Conservation (phyloP, 2,329 filamentous ascomycete genomes). For the Gliomastix tumulicola region DNA sequence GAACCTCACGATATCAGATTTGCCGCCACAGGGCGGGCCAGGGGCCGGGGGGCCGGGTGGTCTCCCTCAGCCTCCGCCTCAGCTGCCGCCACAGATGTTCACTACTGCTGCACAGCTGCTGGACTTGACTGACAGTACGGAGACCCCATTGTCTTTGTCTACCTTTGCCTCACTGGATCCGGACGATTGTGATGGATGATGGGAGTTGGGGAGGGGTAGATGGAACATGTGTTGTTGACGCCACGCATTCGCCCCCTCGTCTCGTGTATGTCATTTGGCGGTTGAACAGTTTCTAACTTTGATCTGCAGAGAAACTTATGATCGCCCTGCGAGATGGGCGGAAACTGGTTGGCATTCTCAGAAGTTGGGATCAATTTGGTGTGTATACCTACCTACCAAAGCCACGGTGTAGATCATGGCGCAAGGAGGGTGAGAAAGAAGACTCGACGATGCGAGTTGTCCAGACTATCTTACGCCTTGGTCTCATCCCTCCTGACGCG, state of each 20-base stretch:
- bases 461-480: too few species aligned
- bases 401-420: too few species aligned
- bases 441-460: too few species aligned
- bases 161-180: too few species aligned
- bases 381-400: too few species aligned
- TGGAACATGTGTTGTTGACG: too few species aligned
- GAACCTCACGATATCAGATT: constrained; percentile 43
- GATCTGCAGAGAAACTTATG: constrained; percentile 77
- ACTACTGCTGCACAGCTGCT: constrained; percentile 93
- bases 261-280: neutral
- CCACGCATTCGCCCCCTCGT: neutral
- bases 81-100: constrained; percentile 93
- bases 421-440: too few species aligned
- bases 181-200: too few species aligned
- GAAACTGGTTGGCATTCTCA: constrained; percentile 85
- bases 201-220: neutral
- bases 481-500: too few species aligned
- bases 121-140: constrained; percentile 93
- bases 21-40: constrained; percentile 21
- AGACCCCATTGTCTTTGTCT: too few species aligned
- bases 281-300: neutral
- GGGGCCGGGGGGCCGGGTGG: constrained; percentile 19
- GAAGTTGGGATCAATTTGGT: constrained; percentile 99
- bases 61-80: constrained; percentile 43
- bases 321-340: constrained; percentile 86